These are phyloP conservation scores for Pigoraptor vietnamica DNA, from an alignment of 78 protist genomes.

Conservation along the genomic window DNA sequence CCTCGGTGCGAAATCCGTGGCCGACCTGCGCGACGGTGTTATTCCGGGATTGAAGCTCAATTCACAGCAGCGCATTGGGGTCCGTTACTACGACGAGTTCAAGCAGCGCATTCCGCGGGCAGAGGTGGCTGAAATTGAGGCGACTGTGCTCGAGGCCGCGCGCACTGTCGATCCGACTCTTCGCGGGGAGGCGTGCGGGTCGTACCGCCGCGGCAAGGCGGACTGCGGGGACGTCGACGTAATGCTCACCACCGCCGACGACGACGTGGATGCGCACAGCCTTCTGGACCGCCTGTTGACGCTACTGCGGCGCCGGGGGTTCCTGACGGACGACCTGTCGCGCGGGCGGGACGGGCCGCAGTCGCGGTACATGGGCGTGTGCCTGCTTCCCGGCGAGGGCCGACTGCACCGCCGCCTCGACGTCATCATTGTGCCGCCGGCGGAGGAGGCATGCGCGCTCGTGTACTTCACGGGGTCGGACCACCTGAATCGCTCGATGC, in stretches of 20 bases:
- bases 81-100: background rate
- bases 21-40: background rate
- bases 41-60: background rate
- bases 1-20: background rate
- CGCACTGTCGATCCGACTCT: background rate
- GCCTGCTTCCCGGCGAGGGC: background rate
- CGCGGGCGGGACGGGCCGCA: background rate
- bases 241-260: background rate
- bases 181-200: background rate
- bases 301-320: background rate
- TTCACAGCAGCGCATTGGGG: background rate
- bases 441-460: background rate
- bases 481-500: conserved; percentile 16
- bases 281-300: too few species aligned
- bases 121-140: background rate
- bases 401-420: background rate
- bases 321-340: background rate
- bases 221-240: conserved; percentile 12
- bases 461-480: conserved; percentile 16
- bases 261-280: background rate
- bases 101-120: background rate
- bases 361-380: background rate
- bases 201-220: conserved; percentile 2
- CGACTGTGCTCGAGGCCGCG: background rate
- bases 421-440: background rate